Percentiles rank a stretch among this genome's conserved stretches.
These are phyloP conservation scores for Leucocoprinus birnbaumii DNA, from an alignment of 768 basidiomycete species.

Conservation along the genomic window DNA sequence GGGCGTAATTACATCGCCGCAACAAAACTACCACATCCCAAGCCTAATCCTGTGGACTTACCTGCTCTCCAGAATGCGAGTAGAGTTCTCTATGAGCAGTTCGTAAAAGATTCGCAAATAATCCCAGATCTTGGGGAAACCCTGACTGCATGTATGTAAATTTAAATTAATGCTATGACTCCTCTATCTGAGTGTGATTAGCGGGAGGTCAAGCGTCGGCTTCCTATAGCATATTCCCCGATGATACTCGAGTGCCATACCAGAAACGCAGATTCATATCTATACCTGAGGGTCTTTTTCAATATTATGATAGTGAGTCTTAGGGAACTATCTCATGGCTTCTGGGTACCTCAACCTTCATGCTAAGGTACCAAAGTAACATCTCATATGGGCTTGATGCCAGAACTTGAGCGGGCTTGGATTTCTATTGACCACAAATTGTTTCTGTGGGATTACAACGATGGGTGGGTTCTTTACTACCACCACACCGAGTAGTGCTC, in stretches of 20 bases:
- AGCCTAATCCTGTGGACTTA: slow-evolving; percentile 50
- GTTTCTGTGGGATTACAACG: slow-evolving; percentile 94
- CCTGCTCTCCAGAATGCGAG: slow-evolving; percentile 63
- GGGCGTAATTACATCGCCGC: slow-evolving; percentile 13
- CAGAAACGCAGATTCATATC: slow-evolving; percentile 73
- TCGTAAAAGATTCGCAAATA: slow-evolving; percentile 68
- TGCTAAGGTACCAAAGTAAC: slow-evolving; percentile 61
- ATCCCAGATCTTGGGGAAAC: slow-evolving; percentile 77
- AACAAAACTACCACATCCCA: slow-evolving; percentile 24
- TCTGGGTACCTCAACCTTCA: slow-evolving; percentile 11
- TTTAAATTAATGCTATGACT: not conserved
- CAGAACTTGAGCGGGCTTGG: slow-evolving; percentile 94
- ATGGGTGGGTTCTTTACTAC: slow-evolving; percentile 64
- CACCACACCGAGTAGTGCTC: not conserved
- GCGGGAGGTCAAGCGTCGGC: slow-evolving; percentile 68
- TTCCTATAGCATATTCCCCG: slow-evolving; percentile 75
- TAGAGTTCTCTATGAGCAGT: slow-evolving; percentile 62
- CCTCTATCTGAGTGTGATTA: slow-evolving; percentile 23
- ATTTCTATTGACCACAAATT: slow-evolving; percentile 92
- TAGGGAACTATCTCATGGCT: slow-evolving; percentile 1
- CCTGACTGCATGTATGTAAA: slow-evolving; percentile 52
- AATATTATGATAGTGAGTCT: slow-evolving; percentile 70
- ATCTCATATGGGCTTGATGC: slow-evolving; percentile 87
- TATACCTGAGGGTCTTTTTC: slow-evolving; percentile 77
- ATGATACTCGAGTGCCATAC: slow-evolving; percentile 76